Conservation (phyloP, 2,329 filamentous ascomycete genomes). For the Chaetomiaceae sp. region DNA sequence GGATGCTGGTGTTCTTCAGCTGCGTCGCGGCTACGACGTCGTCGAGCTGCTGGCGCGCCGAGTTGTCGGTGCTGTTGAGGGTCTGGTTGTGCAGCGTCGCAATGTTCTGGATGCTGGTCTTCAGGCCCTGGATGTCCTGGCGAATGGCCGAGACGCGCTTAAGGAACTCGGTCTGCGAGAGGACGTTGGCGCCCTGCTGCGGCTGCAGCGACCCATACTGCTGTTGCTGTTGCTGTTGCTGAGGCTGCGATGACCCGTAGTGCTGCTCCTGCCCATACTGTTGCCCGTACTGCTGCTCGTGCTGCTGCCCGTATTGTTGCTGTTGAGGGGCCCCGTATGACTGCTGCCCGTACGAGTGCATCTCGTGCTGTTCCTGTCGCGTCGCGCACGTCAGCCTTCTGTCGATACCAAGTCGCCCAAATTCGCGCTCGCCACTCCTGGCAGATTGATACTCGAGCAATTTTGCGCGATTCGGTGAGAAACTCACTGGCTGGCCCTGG, state of each 20-base stretch:
- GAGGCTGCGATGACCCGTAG: constrained; percentile 19
- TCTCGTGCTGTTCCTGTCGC: constrained; percentile 43
- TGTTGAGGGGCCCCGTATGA: constrained; percentile 20
- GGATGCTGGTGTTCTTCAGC: constrained; percentile 66
- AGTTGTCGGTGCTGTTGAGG: constrained; percentile 57
- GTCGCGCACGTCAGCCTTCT: constrained; percentile 16
- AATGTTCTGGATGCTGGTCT: constrained; percentile 61
- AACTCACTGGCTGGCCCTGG: constrained; percentile 41
- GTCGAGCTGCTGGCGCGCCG: constrained; percentile 54
- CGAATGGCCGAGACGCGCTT: constrained; percentile 60
- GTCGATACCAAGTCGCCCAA: background rate
- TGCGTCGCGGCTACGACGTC: constrained; percentile 63
- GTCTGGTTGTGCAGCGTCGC: constrained; percentile 65
- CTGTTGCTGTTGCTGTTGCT: constrained; percentile 2
- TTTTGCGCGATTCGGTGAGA: constrained; percentile 8
- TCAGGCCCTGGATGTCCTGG: constrained; percentile 60
- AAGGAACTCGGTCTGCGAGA: constrained; percentile 63
- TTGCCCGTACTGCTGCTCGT: constrained; percentile 6
- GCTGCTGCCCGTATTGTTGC: constrained; percentile 14
- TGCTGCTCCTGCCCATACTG: constrained; percentile 9
- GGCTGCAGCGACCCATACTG: constrained; percentile 5
- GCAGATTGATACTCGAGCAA: background rate
- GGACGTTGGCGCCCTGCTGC: constrained; percentile 26
- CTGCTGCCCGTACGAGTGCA: constrained; percentile 45
- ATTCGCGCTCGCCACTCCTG: background rate